These are phyloP conservation scores for Camellia oleifera DNA, from an alignment of 179 eudicot species.

Conservation along the genomic window DNA sequence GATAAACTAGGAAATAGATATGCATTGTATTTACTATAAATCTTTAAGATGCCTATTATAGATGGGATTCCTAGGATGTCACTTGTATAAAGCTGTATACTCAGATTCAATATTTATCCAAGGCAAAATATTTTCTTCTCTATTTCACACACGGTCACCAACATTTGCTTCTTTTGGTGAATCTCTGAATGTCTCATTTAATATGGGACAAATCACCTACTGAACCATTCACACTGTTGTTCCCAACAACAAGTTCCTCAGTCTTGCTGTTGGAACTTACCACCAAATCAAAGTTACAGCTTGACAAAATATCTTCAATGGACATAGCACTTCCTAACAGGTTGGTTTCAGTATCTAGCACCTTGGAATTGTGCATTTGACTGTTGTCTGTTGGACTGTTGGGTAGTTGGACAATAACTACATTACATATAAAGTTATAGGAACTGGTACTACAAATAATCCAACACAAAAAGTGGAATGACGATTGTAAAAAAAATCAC, in stretches of 20 bases:
- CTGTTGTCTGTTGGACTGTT: slow-evolving; percentile 7
- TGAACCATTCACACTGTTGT: neutral
- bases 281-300: neutral
- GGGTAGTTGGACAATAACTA: slow-evolving; percentile 13
- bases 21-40: no score
- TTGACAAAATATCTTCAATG: neutral
- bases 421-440: slow-evolving; percentile 10
- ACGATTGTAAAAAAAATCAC: neutral
- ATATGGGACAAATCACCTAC: neutral
- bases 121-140: no score
- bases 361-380: slow-evolving; percentile 2
- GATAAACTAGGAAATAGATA: no score
- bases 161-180: slow-evolving; percentile 10
- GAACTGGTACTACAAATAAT: neutral
- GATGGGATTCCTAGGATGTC: no score
- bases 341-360: neutral
- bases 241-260: slow-evolving; percentile 17
- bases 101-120: no score
- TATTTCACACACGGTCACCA: slow-evolving; percentile 1
- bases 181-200: neutral
- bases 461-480: neutral
- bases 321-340: neutral
- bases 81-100: no score
- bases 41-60: no score
- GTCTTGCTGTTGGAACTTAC: neutral